Base-by-base conservation (phyloP, 345 rosid genomes). In the Salix suchowensis region DNA sequence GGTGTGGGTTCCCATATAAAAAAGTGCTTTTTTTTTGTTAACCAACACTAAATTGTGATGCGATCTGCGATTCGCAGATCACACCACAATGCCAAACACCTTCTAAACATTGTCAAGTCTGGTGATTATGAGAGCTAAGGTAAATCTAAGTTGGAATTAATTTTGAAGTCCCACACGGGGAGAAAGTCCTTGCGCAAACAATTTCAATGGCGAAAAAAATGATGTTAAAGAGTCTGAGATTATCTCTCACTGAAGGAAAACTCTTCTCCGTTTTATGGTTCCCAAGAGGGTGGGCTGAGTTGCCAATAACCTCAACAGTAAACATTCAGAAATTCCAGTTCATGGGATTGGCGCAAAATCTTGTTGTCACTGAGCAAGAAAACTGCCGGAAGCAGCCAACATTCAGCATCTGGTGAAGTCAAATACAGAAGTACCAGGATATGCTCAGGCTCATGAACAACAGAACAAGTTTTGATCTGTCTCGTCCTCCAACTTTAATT, bases 141-240 rank as follows among this genome's bases (percentile, higher is more conserved):
- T 40, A 9, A 40, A 10, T 40, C 44, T 40, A 40, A 40, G 44
- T 2, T 10, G 13, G 13, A 10, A 40, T 40, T 40, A 40, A 10
- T 40, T 40, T 40, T 40, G 13, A 40, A 40, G 13, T 74, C 84
- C 80, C 4, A 23, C 12, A 32, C 81, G 87, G 87, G 85, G 89
- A 30, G 89, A 86, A 74, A 82, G 82, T 65, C 87, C 89, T 2
- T 82, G 89, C 36, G 87, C 89, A 2, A 67, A 76, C 23, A 74
- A 82, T 42, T 8, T 77, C 6, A 46, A 71, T 3, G 87, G 81
- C 14, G 42, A 71, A 23, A 42, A 66, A 0, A 79, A 72, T 37
- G 84, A 76, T 39, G 79, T 82, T 13, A 78, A 69, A 15, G 87
- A 86, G 50, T 73, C 68, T 40, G 85, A 84, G 16, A 78, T 84